Evolutionary conservation across 257 asterid species (phyloP).

Genomic region (Nemophila menziesii): DNA sequence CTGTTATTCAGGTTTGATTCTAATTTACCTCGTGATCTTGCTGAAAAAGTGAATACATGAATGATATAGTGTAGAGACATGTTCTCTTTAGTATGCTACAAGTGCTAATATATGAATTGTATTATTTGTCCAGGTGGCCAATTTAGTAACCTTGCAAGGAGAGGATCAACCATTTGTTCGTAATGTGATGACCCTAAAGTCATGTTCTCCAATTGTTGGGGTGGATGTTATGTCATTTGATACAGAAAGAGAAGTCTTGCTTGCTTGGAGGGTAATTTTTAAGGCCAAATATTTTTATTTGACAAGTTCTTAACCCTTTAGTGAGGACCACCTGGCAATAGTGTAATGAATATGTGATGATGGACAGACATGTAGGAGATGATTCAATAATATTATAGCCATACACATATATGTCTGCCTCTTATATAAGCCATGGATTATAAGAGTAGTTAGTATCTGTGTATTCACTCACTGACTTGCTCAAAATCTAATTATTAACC

Average conservation of each 20-base stretch:
- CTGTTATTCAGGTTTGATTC: constrained; percentile 79
- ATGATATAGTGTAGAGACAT: constrained; percentile 10
- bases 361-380: not conserved
- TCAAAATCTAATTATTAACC: constrained; percentile 5
- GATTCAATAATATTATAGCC: not conserved
- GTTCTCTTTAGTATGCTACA: constrained; percentile 4
- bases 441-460: not conserved
- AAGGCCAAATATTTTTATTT: not conserved
- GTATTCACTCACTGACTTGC: not conserved
- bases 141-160: constrained; percentile 90
- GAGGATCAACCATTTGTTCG: constrained; percentile 83
- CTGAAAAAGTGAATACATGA: not conserved
- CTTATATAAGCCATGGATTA: not conserved
- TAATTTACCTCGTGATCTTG: constrained; percentile 4
- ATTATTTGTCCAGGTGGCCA: constrained; percentile 57
- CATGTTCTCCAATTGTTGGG: constrained; percentile 96
- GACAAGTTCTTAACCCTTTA: not conserved
- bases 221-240: constrained; percentile 97
- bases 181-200: constrained; percentile 92
- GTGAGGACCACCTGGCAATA: not conserved
- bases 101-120: constrained; percentile 14
- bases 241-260: constrained; percentile 73
- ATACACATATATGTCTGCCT: not conserved
- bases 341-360: not conserved
- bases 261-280: constrained; percentile 92